Base-by-base conservation (phyloP, 352 stramenopile genomes). In the Globisporangium orthogonon region DNA sequence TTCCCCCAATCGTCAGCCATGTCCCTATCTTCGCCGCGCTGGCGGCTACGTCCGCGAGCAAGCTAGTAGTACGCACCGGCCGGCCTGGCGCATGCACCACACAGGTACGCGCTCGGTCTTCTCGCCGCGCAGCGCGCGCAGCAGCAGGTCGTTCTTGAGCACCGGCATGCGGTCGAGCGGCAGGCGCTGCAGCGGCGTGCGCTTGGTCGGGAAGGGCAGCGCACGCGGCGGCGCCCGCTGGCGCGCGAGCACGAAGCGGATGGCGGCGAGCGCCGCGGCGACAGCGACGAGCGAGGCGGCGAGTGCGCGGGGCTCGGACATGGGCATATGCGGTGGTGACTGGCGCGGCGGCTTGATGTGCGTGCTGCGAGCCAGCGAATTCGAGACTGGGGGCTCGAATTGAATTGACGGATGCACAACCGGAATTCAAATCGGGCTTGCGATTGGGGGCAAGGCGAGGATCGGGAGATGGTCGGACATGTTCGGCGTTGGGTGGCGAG, bases 51-150 rank as follows among this genome's bases (percentile, higher is more conserved):
- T 9, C 33, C 33, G 33, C 49, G n/a, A 56, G 7, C 7, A 18
- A 51, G 39, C 18, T 46, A 39, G 28, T 31, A 49, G 67, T 58
- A 43, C 96, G 54, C 90, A 96, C 67, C 96, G 81, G 63, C 97
- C 97, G 29, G 97, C 97, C 70, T 99, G 97, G 50, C 97, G 94
- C 78, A 99, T 98, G 57, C 98, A 90, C 97, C 97, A 99, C 56
- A 98, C 86, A 13, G 96, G 96, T 49, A 94, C 87, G 30, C 86
- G 83, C 72, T 97, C 89, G 10, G 89, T 95, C 52, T 74, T 78
- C 59, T 97, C 79, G 57, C 91, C 88, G 54, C 73, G 75, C 37
- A 95, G 79, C 51, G 89, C 89, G 33, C 88, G 86, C 40, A 97
- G 60, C 48, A 97, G 66, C 45, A 96, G 61, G 61, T 96, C 87